Base-by-base conservation (phyloP, 305 asterid species). In the Solanum hybrid region DNA sequence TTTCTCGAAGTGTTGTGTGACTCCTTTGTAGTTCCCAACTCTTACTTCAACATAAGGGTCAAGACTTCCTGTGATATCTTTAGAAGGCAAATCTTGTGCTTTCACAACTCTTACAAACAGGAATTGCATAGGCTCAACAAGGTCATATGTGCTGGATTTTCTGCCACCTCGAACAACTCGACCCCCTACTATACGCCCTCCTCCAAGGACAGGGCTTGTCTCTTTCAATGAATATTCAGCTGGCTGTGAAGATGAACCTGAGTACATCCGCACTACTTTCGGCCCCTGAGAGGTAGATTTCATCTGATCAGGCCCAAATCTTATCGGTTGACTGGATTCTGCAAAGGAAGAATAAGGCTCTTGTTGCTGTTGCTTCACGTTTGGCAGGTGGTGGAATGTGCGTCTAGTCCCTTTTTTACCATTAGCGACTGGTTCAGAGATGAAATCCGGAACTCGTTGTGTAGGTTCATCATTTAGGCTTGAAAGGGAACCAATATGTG, bases 91-190 rank as follows among this genome's bases (percentile, higher is more conserved):
- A 75, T 95, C 97, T 14, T 91, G 97, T 51, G 99, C 99, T 92
- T 92, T 95, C 70, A 96, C 98, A 38, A 97, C 98, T 86, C 98
- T 92, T 24, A 97, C 98, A 86, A 95, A 97, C 79, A 97, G 96
- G 92, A 96, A 97, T 9, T 96, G 98, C 99, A 96, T 97, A 15
- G 95, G 95, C 95, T 96, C 99, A 24, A 97, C 99, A 29, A 97
- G 99, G 90, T 97, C 99, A 89, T 96, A 96, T 65, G 96, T 90
- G 92, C 95, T 93, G 65, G 94, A 90, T 10, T 89, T 94, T 91
- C 91, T 97, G 26, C 94, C 95, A 22, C 94, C 88, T 83, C 94
- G 94, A 37, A 91, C 93, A 68, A 95, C 97, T 57, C 94, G 92
- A 65, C 99, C 98, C 33, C 96, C 97, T 38, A 93, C 93, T 65